phyloP scores from a whole-genome alignment of 768 basidiomycete genomes.

The Hericium rajendrae region DNA sequence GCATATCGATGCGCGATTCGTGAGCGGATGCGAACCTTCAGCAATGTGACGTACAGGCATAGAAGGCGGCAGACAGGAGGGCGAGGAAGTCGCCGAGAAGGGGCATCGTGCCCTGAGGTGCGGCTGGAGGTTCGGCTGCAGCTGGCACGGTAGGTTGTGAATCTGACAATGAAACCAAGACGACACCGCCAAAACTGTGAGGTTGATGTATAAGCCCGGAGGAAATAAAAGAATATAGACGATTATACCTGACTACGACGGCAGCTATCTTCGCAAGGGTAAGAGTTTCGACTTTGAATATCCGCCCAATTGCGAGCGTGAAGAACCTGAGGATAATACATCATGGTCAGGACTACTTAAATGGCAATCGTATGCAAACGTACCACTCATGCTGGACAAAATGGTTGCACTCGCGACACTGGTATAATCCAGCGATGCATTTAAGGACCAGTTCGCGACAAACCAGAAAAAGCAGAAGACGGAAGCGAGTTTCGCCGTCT shows the following conservation, averaged over 20 bases:
- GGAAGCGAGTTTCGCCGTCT: conserved; percentile 74
- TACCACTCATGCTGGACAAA: conserved; percentile 82
- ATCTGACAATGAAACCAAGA: conserved; percentile 86
- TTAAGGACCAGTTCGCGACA: conserved; percentile 86
- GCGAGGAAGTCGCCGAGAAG: conserved; percentile 75
- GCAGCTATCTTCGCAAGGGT: conserved; percentile 65
- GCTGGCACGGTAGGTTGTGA: conserved; percentile 24
- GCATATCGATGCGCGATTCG: conserved; percentile 85
- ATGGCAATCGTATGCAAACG: conserved; percentile 15
- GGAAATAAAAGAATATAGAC: neutral
- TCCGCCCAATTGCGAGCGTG: conserved; percentile 73
- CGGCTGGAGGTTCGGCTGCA: conserved; percentile 1
- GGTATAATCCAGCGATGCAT: conserved; percentile 76
- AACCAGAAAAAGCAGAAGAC: conserved; percentile 90
- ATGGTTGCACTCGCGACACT: conserved; percentile 94
- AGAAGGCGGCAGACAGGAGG: conserved; percentile 78
- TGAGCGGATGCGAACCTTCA: conserved; percentile 77
- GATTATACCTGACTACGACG: conserved; percentile 64
- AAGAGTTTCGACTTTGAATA: conserved; percentile 75
- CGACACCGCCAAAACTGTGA: conserved; percentile 67
- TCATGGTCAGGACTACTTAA: neutral
- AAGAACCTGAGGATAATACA: conserved; percentile 64
- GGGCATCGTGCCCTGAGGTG: conserved; percentile 15
- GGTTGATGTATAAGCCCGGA: neutral
- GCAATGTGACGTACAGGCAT: conserved; percentile 79